A percentile compares a stretch with the other conserved stretches of the same genome.
Conservation (phyloP, 192 early-diverging fungal species). For the Umbelopsis sp. region DNA sequence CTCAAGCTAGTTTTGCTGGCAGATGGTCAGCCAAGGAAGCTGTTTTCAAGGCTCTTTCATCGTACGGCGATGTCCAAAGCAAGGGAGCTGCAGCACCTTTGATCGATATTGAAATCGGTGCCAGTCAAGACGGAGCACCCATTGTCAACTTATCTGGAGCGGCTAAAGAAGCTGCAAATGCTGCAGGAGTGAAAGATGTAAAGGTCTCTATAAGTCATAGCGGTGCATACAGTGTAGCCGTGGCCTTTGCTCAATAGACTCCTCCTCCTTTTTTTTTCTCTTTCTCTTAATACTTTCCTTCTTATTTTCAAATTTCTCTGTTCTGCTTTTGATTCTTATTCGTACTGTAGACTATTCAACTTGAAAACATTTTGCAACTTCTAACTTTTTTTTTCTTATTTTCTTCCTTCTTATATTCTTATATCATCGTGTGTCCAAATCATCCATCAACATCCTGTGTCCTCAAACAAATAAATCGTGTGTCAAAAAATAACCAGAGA, state of each 20-base stretch:
- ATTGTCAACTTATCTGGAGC: conserved; percentile 81
- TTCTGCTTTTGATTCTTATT: conserved; percentile 7
- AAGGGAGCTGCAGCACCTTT: conserved; percentile 85
- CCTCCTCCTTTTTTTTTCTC: conserved; percentile 29
- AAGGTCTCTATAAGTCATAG: conserved; percentile 94
- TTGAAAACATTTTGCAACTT: conserved; percentile 1
- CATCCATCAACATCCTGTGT: conserved; percentile 16
- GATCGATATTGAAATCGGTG: conserved; percentile 85
- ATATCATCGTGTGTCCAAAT: conserved; percentile 26
- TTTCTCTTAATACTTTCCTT: conserved; percentile 17
- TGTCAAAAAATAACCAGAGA: conserved; percentile 13
- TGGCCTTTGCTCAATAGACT: conserved; percentile 69
- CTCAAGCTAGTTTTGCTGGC: conserved; percentile 86
- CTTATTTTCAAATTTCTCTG: conserved; percentile 22
- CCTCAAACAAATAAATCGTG: conserved; percentile 19
- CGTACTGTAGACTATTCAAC: conserved; percentile 8
- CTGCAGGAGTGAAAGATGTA: conserved; percentile 73
- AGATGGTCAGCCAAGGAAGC: conserved; percentile 97
- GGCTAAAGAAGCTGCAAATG: conserved; percentile 69
- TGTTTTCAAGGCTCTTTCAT: conserved; percentile 90
- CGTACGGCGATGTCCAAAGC: conserved; percentile 67
- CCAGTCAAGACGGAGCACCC: conserved; percentile 74
- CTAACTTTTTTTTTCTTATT: conserved; percentile 8
- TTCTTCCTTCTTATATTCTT: conserved; percentile 18
- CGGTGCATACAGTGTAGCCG: conserved; percentile 87